These are phyloP conservation scores for Sclerotinia minor DNA, from an alignment of 2,329 filamentous ascomycete genomes.

Conservation along the genomic window DNA sequence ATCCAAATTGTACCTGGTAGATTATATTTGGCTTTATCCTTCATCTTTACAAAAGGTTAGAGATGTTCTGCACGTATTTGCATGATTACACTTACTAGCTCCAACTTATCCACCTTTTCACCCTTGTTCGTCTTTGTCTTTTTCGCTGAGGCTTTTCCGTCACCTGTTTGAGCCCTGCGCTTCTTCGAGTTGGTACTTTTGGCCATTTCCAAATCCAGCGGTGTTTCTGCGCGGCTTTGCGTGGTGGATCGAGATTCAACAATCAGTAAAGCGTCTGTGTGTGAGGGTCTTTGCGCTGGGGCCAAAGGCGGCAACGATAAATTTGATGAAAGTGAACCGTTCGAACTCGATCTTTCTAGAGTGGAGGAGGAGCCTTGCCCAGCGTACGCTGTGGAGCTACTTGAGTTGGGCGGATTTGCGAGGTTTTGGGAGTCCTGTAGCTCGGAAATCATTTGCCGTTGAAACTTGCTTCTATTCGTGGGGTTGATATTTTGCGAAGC, in stretches of 20 bases:
- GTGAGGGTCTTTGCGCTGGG: constrained; percentile 4
- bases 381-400: background rate
- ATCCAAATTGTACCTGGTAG: constrained; percentile 36
- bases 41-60: constrained; percentile 28
- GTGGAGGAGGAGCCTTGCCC: background rate
- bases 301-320: constrained; percentile 15
- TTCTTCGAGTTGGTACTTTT: constrained; percentile 25
- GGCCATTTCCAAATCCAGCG: constrained; percentile 16
- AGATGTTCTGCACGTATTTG: background rate
- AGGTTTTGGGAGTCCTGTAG: background rate
- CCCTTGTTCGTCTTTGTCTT: constrained; percentile 28
- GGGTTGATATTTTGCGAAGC: constrained; percentile 19
- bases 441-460: constrained; percentile 18
- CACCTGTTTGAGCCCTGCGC: constrained; percentile 25
- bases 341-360: constrained; percentile 17
- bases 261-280: constrained; percentile 15
- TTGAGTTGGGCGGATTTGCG: background rate
- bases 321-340: background rate
- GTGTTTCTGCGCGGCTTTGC: constrained; percentile 21
- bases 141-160: constrained; percentile 21
- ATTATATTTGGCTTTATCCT: constrained; percentile 27
- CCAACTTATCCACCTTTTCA: constrained; percentile 29
- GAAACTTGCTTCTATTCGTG: constrained; percentile 9
- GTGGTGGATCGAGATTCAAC: constrained; percentile 24
- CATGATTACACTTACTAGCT: constrained; percentile 29